These are phyloP conservation scores for Alternaria arbusti DNA, from an alignment of 2,329 filamentous ascomycete genomes.

Conservation along the genomic window DNA sequence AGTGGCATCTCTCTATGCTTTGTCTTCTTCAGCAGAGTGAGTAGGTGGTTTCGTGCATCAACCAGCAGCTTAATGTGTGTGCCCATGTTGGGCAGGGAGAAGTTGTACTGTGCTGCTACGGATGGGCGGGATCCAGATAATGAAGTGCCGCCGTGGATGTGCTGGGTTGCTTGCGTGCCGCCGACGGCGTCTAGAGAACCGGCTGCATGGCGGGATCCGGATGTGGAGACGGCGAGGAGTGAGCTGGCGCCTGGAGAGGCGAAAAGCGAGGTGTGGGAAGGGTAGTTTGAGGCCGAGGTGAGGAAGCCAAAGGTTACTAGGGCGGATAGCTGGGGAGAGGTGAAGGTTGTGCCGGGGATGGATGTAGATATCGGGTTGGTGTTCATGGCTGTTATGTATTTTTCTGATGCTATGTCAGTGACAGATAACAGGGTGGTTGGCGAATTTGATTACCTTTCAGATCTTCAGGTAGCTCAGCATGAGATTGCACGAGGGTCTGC, in stretches of 20 bases:
- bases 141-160: slow-evolving; percentile 68
- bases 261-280: slow-evolving; percentile 48
- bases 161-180: slow-evolving; percentile 68
- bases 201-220: slow-evolving; percentile 68
- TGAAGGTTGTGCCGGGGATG: slow-evolving; percentile 52
- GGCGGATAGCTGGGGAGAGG: slow-evolving; percentile 58
- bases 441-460: slow-evolving; percentile 45
- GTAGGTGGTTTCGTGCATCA: slow-evolving; percentile 66
- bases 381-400: slow-evolving; percentile 61
- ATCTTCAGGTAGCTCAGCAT: slow-evolving; percentile 29
- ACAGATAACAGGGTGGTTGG: not conserved
- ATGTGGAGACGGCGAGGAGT: slow-evolving; percentile 66
- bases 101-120: slow-evolving; percentile 50
- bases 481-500: slow-evolving; percentile 47
- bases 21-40: slow-evolving; percentile 64
- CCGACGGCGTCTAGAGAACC: slow-evolving; percentile 74
- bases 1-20: slow-evolving; percentile 69
- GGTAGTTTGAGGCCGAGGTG: slow-evolving; percentile 53
- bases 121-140: slow-evolving; percentile 22
- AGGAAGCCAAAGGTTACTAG: slow-evolving; percentile 73
- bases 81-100: slow-evolving; percentile 72
- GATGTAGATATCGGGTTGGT: slow-evolving; percentile 58
- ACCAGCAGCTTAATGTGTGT: slow-evolving; percentile 70
- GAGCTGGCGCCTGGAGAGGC: slow-evolving; percentile 51
- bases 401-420: slow-evolving; percentile 38